Evolutionary conservation across 2,329 filamentous ascomycete species (phyloP).

Genomic region (Trichoderma gracile): DNA sequence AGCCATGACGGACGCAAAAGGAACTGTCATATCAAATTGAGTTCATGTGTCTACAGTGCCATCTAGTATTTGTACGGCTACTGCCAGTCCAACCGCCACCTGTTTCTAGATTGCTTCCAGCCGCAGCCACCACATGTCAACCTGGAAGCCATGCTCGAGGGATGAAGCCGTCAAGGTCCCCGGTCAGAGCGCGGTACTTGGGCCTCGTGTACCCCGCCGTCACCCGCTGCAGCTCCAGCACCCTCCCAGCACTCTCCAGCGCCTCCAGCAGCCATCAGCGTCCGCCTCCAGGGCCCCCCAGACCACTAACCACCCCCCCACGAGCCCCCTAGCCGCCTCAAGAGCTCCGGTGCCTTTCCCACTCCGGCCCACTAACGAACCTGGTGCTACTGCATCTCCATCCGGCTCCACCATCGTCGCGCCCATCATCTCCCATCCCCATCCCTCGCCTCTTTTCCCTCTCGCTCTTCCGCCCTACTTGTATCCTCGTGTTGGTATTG

Average conservation of each 20-base stretch:
- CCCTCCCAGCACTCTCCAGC: background rate
- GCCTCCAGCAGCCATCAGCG: too few species aligned
- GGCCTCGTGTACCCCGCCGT: constrained; percentile 6
- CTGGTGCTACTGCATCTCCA: constrained; percentile 5
- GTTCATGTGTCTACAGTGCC: too few species aligned
- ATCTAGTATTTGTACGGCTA: too few species aligned
- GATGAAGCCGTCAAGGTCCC: background rate
- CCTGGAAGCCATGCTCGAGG: background rate
- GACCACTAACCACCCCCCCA: background rate
- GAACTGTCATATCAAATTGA: too few species aligned
- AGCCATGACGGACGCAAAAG: too few species aligned
- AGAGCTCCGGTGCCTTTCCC: background rate
- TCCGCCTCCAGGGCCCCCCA: too few species aligned
- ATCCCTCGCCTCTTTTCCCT: constrained; percentile 13
- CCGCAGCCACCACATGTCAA: background rate
- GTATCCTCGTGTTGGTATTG: background rate
- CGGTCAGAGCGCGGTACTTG: background rate
- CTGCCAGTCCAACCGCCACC: too few species aligned
- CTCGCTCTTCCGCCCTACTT: background rate
- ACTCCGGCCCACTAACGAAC: constrained; percentile 9
- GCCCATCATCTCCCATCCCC: constrained; percentile 22
- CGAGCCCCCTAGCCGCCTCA: background rate
- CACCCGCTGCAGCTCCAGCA: background rate
- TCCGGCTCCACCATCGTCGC: constrained; percentile 19
- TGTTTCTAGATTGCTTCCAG: background rate